A percentile compares a stretch with the other conserved stretches of the same genome.
These are phyloP conservation scores for Elsinoe australis DNA, from an alignment of 2,329 filamentous ascomycete genomes.

Conservation along the genomic window DNA sequence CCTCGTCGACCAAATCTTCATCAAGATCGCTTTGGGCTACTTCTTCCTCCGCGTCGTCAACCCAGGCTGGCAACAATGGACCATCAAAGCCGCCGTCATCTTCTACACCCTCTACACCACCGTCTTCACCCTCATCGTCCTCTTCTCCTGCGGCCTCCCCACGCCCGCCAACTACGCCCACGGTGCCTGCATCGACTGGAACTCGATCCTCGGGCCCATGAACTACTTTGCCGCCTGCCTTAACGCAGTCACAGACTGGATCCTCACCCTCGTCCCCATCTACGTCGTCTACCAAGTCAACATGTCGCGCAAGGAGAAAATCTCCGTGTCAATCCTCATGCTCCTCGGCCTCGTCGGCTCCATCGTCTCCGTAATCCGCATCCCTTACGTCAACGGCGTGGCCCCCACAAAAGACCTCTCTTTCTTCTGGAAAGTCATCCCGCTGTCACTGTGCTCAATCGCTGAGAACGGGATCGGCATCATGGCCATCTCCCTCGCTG, in stretches of 20 bases:
- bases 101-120: constrained; percentile 17
- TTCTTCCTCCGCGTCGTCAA: constrained; percentile 20
- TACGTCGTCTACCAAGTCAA: constrained; percentile 17
- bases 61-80: constrained; percentile 17
- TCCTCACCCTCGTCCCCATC: constrained; percentile 15
- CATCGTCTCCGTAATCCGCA: constrained; percentile 18
- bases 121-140: constrained; percentile 15
- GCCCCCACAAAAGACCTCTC: not conserved
- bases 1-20: constrained; percentile 17
- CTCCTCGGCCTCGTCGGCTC: constrained; percentile 16
- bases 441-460: constrained; percentile 16
- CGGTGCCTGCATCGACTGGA: constrained; percentile 19
- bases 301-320: constrained; percentile 17
- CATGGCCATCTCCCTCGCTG: constrained; percentile 17
- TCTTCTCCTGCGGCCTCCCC: constrained; percentile 18
- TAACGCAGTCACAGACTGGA: constrained; percentile 18
- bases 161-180: constrained; percentile 8
- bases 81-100: constrained; percentile 15
- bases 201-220: constrained; percentile 14
- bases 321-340: constrained; percentile 16
- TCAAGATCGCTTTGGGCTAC: constrained; percentile 20
- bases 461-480: constrained; percentile 18
- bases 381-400: constrained; percentile 17
- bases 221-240: constrained; percentile 16
- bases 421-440: constrained; percentile 16